phyloP scores from a whole-genome alignment of 768 basidiomycete genomes.

The Imleria badia region DNA sequence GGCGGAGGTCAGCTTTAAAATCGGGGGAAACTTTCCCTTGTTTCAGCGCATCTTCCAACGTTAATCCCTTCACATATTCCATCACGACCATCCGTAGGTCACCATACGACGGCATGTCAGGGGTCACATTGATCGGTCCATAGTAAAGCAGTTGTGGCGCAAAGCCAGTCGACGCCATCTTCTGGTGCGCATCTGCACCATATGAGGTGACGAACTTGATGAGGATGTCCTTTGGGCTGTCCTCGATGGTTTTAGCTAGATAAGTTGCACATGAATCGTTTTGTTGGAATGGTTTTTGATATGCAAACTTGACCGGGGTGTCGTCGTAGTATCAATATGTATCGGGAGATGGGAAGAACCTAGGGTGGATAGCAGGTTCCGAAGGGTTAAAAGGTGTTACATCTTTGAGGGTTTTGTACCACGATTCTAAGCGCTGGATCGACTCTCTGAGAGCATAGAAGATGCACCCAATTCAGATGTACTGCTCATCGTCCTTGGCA shows the following conservation, averaged over 20 bases:
- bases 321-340: neutral
- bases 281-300: conserved; percentile 20
- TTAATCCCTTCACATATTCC: conserved; percentile 32
- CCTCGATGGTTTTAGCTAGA: conserved; percentile 14
- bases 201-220: conserved; percentile 41
- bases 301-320: conserved; percentile 14
- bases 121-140: conserved; percentile 15
- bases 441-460: conserved; percentile 24
- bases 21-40: conserved; percentile 4
- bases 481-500: conserved; percentile 15
- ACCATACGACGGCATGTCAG: conserved; percentile 14
- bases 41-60: neutral
- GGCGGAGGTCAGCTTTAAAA: conserved; percentile 21
- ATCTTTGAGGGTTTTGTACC: conserved; percentile 13
- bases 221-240: conserved; percentile 18
- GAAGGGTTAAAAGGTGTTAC: neutral
- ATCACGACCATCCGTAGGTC: conserved; percentile 39
- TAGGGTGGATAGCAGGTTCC: neutral
- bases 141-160: conserved; percentile 35
- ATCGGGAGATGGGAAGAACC: conserved; percentile 23
- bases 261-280: conserved; percentile 23
- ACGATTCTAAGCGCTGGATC: conserved; percentile 9
- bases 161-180: conserved; percentile 27
- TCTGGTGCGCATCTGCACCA: conserved; percentile 30
- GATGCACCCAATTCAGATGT: conserved; percentile 13